A percentile compares a stretch with the other conserved stretches of the same genome.
Evolutionary conservation across 192 early-diverging fungal genomes (phyloP).

Genomic region (Mortierella hygrophila): DNA sequence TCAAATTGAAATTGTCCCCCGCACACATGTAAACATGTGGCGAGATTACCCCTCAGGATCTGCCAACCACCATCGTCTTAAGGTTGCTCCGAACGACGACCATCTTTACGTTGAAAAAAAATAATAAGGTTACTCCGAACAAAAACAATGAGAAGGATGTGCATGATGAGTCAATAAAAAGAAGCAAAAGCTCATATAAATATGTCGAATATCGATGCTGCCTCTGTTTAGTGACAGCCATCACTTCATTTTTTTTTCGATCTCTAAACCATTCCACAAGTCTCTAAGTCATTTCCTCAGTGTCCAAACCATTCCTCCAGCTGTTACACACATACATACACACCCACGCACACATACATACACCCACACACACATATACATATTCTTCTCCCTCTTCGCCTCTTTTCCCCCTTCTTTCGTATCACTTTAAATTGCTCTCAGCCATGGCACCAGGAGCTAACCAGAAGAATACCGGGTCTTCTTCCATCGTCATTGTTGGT

Average conservation of each 20-base stretch:
- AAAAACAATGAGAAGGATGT: neutral
- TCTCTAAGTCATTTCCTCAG: no score
- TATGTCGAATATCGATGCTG: neutral
- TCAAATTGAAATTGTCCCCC: neutral
- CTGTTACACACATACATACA: neutral
- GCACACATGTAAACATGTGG: slow-evolving; percentile 4
- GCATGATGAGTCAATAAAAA: neutral
- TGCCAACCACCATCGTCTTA: neutral
- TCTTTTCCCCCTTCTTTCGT: neutral
- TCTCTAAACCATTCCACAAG: no score
- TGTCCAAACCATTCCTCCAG: neutral
- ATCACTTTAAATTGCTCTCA: neutral
- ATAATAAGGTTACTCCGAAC: neutral
- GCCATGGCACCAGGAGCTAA: slow-evolving; percentile 6
- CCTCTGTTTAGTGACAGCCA: neutral
- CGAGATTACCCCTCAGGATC: neutral
- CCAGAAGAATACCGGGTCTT: neutral
- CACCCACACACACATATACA: slow-evolving; percentile 3
- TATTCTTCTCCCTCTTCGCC: neutral
- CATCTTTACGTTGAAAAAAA: no score
- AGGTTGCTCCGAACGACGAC: neutral
- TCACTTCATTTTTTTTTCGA: neutral
- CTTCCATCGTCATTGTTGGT: slow-evolving; percentile 68
- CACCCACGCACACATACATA: slow-evolving; percentile 1
- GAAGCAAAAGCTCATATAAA: neutral